Conservation (phyloP, 2,329 filamentous ascomycete genomes). For the Periconia macrospinosa region DNA sequence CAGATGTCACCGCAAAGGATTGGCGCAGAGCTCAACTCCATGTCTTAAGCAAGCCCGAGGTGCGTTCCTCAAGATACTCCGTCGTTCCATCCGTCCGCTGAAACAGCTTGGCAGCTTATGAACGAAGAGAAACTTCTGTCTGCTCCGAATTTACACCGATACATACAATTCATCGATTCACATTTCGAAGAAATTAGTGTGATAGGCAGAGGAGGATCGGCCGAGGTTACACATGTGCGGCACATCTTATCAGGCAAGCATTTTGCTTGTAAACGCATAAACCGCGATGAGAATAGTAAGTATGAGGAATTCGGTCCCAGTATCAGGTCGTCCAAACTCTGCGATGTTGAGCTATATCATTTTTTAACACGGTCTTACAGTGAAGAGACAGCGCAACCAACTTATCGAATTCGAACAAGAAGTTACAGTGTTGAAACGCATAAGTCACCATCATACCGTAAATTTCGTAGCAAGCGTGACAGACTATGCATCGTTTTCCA, state of each 20-base stretch:
- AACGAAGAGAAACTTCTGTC: conserved; percentile 16
- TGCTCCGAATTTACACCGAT: conserved; percentile 9
- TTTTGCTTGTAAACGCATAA: conserved; percentile 19
- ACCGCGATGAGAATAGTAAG: conserved; percentile 1
- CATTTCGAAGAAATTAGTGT: conserved; percentile 17
- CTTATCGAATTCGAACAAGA: conserved; percentile 20
- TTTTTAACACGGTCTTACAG: not conserved
- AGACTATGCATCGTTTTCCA: conserved; percentile 17
- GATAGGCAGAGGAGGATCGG: conserved; percentile 17
- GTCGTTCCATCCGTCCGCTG: not conserved
- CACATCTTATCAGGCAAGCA: conserved; percentile 17
- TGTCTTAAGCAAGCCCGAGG: conserved; percentile 5
- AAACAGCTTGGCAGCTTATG: conserved; percentile 10
- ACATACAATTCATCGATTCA: conserved; percentile 8
- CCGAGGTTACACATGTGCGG: conserved; percentile 15
- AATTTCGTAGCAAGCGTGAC: conserved; percentile 18
- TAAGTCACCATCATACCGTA: conserved; percentile 18
- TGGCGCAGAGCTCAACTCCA: conserved; percentile 13
- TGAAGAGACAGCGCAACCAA: conserved; percentile 15
- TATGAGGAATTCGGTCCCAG: not conserved
- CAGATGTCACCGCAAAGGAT: conserved; percentile 3
- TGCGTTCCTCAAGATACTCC: conserved; percentile 1
- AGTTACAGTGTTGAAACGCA: conserved; percentile 12
- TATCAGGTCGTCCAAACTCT: not conserved
- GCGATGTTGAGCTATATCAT: too few relatives aligned